Evolutionary conservation across 2,329 filamentous ascomycete species (phyloP), one percentile per base, ranked within the genome.

Genomic region (Fusarium transvaalense): DNA sequence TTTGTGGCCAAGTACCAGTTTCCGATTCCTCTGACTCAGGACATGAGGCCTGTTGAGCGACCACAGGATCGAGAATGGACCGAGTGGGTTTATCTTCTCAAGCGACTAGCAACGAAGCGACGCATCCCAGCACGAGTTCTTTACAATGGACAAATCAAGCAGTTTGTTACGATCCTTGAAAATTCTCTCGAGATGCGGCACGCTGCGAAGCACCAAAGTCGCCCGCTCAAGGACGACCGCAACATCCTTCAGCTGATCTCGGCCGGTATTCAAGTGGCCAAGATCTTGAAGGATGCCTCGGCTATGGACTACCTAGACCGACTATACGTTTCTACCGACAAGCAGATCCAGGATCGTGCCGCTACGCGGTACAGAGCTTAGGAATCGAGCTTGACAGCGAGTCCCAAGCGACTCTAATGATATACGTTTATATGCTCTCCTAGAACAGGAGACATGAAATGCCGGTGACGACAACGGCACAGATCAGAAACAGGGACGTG

Each of bases 1-100:
- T 97, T 97, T 79, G 90, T 97, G 74, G 93, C 93, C 73, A 94
- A 93, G 80, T 96, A 96, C 78, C 92, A 95, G 79, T 97, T 97
- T 77, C 93, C 93, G 14, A 94, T 97, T 71, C 93, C 93, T 13
- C 81, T 96, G 74, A 92, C 93, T 59, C 88, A 91, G 78, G 92
- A 95, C 78, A 94, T 94, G 87, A 87, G 92, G 71, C 90, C 91
- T 3, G 85, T 94, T 54, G 89, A 91, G 77, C 83, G 89, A 45
- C 89, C 92, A 32, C 89, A 90, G 74, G 92, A 94, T 79, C 86
- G 92, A 66, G 93, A 96, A 78, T 97, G 93, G 93, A 95, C 92
- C 45, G 93, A 97, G 81, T 97, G 93, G 93, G 93, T 95, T 57
- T 93, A 94, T 78, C 86, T 97, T 61, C 84, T 97, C 71, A 96